These are phyloP conservation scores for Pelargonium myrrhifolium DNA, from an alignment of 441 rosid species.

Conservation along the genomic window DNA sequence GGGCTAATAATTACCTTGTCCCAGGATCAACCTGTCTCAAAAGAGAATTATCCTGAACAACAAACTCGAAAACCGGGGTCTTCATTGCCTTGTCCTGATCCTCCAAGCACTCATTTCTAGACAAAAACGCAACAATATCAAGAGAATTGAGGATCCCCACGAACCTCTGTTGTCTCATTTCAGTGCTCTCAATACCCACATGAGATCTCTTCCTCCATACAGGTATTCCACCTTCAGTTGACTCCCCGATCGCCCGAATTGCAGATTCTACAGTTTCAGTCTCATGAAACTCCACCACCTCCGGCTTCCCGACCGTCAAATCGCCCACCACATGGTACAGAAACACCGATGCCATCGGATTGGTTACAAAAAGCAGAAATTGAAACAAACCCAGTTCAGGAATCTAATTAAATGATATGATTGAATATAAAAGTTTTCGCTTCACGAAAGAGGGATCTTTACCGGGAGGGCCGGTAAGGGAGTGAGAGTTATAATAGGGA, in stretches of 20 bases:
- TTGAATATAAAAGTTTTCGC: background rate
- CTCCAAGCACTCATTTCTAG: conserved; percentile 62
- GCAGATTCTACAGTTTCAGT: conserved; percentile 80
- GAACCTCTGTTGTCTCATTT: conserved; percentile 71
- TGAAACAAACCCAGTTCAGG: background rate
- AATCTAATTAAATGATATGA: background rate
- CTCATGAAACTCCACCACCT: conserved; percentile 71
- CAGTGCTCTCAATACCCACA: conserved; percentile 50
- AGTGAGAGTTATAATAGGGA: conserved; percentile 57
- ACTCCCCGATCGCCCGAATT: conserved; percentile 68
- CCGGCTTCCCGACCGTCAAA: conserved; percentile 97
- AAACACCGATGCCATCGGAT: conserved; percentile 74
- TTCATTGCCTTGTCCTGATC: conserved; percentile 74
- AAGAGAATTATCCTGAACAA: conserved; percentile 46
- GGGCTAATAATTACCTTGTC: conserved; percentile 63
- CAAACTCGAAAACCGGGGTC: conserved; percentile 66
- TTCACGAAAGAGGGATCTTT: background rate
- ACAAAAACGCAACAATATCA: conserved; percentile 71
- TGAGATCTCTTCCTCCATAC: conserved; percentile 68
- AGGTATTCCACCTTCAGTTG: conserved; percentile 84
- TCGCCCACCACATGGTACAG: conserved; percentile 91
- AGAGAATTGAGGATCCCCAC: conserved; percentile 80
- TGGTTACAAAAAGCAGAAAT: conserved; percentile 1
- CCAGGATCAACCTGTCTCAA: conserved; percentile 89
- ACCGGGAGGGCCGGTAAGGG: conserved; percentile 25